Base-by-base conservation (phyloP, 164 flowering plant species). In the Nymphaea thermarum region DNA sequence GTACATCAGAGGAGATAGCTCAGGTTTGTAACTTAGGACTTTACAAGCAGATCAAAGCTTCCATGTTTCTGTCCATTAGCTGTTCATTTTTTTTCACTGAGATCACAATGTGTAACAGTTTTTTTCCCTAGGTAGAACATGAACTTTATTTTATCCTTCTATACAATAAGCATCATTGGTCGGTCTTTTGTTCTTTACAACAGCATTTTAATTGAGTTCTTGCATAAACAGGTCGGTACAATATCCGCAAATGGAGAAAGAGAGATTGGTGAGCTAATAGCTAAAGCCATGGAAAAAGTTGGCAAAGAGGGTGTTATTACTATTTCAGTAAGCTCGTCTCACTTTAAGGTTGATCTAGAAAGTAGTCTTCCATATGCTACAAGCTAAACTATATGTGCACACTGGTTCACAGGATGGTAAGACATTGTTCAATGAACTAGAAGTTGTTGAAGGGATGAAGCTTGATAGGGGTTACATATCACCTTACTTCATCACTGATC, bases 401-500 rank as follows among this genome's bases (percentile, higher is more conserved):
- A 8, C 36, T 51, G 57, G 57, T 51, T 10, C 83, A 71, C 80
- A 93, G 97, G 98, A 93, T 82, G 98, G 98, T 17, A 93, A 93
- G 70, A 93, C 98, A 64, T 69, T 93, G 68, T 79, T 77, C 65
- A 93, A 93, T 73, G 98, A 93, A 72, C 73, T 93, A 73, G 97
- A 93, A 79, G 96, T 93, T 78, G 98, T 89, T 73, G 98, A 93
- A 77, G 98, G 98, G 44, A 93, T 93, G 98, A 91, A 93, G 82
- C 79, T 93, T 65, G 98, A 93, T 69, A 88, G 97, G 75, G 98
- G 98, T 3, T 93, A 91, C 70, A 93, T 93, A 25, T 93, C 97
- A 25, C 98, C 98, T 7, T 91, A 93, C 74, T 93, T 93, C 80
- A 85, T 91, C 62, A 93, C 97, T 45, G 86, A 91, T 73, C 84